Evolutionary conservation across 805 yeast species (phyloP).

Genomic region (Wickerhamiella hasegawae): DNA sequence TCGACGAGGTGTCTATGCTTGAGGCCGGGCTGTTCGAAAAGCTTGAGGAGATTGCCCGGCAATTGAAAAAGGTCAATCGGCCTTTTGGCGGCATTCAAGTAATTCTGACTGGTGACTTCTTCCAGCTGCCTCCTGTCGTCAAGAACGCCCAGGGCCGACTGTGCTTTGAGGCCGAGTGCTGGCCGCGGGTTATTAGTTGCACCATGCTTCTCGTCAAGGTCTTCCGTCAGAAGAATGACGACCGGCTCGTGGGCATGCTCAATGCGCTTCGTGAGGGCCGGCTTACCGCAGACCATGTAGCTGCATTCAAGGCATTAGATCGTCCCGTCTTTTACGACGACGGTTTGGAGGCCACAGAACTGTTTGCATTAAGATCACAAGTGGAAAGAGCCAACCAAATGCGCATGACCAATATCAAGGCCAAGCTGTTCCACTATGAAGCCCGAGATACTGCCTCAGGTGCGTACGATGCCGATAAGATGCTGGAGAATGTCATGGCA

Average conservation of each 20-base stretch:
- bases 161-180: conserved; percentile 58
- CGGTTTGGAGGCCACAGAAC: conserved; percentile 77
- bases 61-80: conserved; percentile 29
- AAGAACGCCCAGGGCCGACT: conserved; percentile 29
- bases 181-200: conserved; percentile 46
- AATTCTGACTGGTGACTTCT: conserved; percentile 82
- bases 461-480: conserved; percentile 17
- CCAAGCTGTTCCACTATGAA: conserved; percentile 28
- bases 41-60: conserved; percentile 50
- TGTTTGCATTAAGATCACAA: conserved; percentile 70
- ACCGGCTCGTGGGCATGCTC: conserved; percentile 56
- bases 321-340: conserved; percentile 43
- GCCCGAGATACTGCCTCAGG: conserved; percentile 29
- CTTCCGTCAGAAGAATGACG: conserved; percentile 66
- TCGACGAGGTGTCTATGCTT: conserved; percentile 91
- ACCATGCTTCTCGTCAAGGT: conserved; percentile 60
- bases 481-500: conserved; percentile 56
- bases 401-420: conserved; percentile 35
- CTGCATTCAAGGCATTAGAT: conserved; percentile 33
- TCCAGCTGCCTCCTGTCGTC: conserved; percentile 80
- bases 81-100: conserved; percentile 95
- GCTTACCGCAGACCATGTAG: conserved; percentile 32
- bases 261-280: conserved; percentile 67
- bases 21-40: conserved; percentile 62
- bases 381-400: conserved; percentile 59